These are phyloP conservation scores for Litchi chinensis DNA, from an alignment of 345 rosid genomes.

Conservation along the genomic window DNA sequence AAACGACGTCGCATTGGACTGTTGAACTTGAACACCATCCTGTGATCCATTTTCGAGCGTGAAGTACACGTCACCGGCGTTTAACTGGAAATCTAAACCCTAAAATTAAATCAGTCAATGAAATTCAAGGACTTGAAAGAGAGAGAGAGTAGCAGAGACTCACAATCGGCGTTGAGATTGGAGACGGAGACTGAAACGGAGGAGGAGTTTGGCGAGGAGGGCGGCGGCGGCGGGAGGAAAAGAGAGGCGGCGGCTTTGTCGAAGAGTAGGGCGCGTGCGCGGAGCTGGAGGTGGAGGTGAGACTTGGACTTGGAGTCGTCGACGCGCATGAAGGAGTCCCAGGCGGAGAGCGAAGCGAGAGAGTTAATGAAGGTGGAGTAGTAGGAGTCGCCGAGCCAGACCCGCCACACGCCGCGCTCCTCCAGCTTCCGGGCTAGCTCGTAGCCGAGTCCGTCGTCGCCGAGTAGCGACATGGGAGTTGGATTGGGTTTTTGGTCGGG, in stretches of 20 bases:
- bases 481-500: not conserved
- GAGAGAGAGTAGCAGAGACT: constrained; percentile 8
- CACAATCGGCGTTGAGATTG: constrained; percentile 73
- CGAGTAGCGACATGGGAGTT: constrained; percentile 65
- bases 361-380: constrained; percentile 51
- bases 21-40: constrained; percentile 53
- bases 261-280: constrained; percentile 84
- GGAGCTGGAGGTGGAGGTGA: constrained; percentile 88
- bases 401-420: constrained; percentile 68
- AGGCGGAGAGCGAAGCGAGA: constrained; percentile 69
- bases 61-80: constrained; percentile 84
- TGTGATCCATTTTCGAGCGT: constrained; percentile 54
- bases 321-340: constrained; percentile 82
- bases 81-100: constrained; percentile 71
- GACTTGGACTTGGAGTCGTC: constrained; percentile 73
- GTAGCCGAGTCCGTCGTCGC: constrained; percentile 89
- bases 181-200: constrained; percentile 54
- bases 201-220: constrained; percentile 14
- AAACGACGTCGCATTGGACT: constrained; percentile 35
- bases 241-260: constrained; percentile 81
- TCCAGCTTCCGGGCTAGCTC: constrained; percentile 84
- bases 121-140: not conserved
- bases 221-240: constrained; percentile 49
- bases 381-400: constrained; percentile 84
- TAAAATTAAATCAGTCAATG: not conserved